Evolutionary conservation across 805 yeast species (phyloP), one percentile per base, ranked within the genome.

Genomic region (Teunomyces aglyptinius): DNA sequence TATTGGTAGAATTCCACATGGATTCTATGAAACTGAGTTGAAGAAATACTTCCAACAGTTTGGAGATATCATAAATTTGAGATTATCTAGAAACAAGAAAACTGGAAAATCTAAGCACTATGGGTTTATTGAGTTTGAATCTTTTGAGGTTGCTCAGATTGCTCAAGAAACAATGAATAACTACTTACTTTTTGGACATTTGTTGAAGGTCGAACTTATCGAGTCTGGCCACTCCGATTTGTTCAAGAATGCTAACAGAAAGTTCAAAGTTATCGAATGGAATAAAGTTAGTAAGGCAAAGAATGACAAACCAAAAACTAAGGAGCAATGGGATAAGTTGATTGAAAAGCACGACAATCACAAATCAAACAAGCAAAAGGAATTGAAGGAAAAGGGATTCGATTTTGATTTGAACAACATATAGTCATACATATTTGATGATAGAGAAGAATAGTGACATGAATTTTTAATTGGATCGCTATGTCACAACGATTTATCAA

Each of bases 151-250:
- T 46, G 97, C 98, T 38, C 78, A 82, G 55, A 76, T 90, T 50
- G 99, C 97, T 3, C 87, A 86, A 50, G 98, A 94, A 54, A 84
- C 97, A 39, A 94, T 94, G 99, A 85, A 94, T 68, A 94, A 94
- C 69, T 94, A 94, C 60, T 76, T 94, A 51, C 63, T 94, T 38
- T 83, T 88, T 70, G 95, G 95, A 5, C 97, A 92, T 66, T 78
- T 91, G 51, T 71, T 94, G 56, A 85, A 87, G 67, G 75, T 75
- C 50, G 67, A 73, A 19, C 61, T 79, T 13, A 58, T 80, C 41
- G 91, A 86, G 31, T 72, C 78, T 49, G 75, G 80, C 8, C 78
- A 81, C 56, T 75, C 78, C 56, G 76, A 80, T 53, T 68, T 86
- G 52, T 86, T 84, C 67, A 70, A 66, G 44, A 84, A 85, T 33